Evolutionary conservation across 2,329 filamentous ascomycete genomes (phyloP), one percentile per base, ranked within the genome.

Genomic region (Macrophomina pseudophaseolina): DNA sequence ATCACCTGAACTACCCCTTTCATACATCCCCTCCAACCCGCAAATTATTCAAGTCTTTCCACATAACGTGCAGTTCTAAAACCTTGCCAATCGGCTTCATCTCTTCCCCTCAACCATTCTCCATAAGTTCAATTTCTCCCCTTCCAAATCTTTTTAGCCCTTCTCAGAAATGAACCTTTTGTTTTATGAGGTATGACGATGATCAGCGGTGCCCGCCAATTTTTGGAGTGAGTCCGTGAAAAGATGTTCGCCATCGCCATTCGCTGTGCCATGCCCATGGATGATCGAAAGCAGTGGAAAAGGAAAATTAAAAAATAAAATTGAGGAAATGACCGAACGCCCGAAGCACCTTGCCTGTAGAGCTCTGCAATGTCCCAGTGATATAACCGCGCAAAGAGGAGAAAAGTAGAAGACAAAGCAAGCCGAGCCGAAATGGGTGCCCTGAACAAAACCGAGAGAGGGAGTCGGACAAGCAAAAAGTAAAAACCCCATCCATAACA

Each of bases 201-300:
- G 23, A 23, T 23, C 23, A 23, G 23, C 2, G 23, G 23, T 23
- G 23, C 48, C 18, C 28, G 52, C 53, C 53, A 28, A 58, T 58
- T 58, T 58, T 42, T 42, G 16, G 32, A 54, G n/a, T 14, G 28
- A 14, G 30, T 23, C 23, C 23, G 1, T 23, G 23, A 23, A 44
- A 44, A 44, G 8, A 44, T 5, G 5, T 44, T 44, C 38, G 18
- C 53, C 38, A 28, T 58, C 53, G 53, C 53, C 53, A 32, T 40
- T 42, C 53, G 53, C 53, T 58, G 53, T 58, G 53, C 53, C 38
- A 35, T 58, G 53, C 53, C 38, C 53, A 58, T 58, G 23, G 53
- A 58, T 38, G 52, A 54, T 35, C 23, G 32, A 38, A 14, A 30
- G 23, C 3, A 52, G n/a, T n/a, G 23, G 23, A 48, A 35, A 35